phyloP scores from a whole-genome alignment of 1,139 yeast genomes.

The Blastobotrys serpentis region DNA sequence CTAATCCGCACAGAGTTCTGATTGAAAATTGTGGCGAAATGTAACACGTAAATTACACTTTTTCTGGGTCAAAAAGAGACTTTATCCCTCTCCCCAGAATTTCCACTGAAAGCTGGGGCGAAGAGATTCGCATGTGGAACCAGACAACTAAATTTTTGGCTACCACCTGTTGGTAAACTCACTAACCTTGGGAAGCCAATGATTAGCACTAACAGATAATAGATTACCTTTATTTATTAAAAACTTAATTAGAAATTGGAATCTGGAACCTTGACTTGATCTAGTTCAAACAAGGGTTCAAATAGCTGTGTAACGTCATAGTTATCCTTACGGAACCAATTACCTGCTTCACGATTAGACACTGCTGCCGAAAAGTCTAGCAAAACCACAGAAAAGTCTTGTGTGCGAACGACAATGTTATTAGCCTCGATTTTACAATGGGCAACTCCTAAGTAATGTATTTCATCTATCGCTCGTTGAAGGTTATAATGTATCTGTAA shows the following conservation, averaged over 20 bases:
- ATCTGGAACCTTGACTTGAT: no score
- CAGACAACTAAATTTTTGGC: no score
- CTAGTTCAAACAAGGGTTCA: no score
- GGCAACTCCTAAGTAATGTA: constrained; percentile 20
- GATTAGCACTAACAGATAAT: no score
- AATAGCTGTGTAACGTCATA: background rate
- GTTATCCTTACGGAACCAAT: background rate
- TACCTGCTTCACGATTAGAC: background rate
- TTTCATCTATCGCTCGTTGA: constrained; percentile 6
- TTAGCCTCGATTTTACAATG: constrained; percentile 19
- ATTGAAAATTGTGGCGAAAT: constrained; percentile 43
- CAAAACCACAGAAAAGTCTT: constrained; percentile 17
- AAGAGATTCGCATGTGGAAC: no score
- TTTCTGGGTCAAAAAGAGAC: background rate
- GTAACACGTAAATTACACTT: constrained; percentile 24
- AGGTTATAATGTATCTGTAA: constrained; percentile 1
- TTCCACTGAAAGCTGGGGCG: no score
- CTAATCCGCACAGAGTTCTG: constrained; percentile 39
- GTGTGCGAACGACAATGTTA: constrained; percentile 17
- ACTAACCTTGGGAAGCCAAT: no score
- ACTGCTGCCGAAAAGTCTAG: constrained; percentile 13
- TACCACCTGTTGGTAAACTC: no score
- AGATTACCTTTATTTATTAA: no score
- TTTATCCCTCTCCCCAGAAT: no score
- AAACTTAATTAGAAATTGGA: no score